A percentile compares a stretch with the other conserved stretches of the same genome.
These are phyloP conservation scores for Polyporus arcularius DNA, from an alignment of 768 basidiomycete species.

Conservation along the genomic window DNA sequence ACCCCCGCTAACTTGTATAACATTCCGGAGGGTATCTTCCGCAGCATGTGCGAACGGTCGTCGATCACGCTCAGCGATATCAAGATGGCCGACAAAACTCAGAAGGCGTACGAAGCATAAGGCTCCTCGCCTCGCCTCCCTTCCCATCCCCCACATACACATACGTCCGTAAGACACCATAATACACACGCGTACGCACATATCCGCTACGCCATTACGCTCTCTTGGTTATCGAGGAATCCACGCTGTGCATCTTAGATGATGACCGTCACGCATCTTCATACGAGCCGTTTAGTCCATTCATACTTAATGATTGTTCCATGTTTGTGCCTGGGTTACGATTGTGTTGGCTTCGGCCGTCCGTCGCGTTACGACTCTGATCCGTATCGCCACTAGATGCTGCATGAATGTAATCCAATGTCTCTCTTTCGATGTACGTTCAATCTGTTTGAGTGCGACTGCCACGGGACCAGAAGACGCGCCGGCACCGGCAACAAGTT, in stretches of 20 bases:
- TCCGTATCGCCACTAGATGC: no score
- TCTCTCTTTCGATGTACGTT: no score
- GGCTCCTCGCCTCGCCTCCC: background rate
- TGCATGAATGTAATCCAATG: no score
- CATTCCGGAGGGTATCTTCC: constrained; percentile 66
- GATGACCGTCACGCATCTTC: background rate
- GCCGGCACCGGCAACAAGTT: no score
- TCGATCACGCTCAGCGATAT: constrained; percentile 76
- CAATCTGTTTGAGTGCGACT: no score
- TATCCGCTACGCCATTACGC: background rate
- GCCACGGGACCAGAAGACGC: no score
- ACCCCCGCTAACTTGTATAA: constrained; percentile 69
- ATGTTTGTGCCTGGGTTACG: background rate
- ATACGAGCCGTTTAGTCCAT: background rate
- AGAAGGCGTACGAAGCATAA: constrained; percentile 9
- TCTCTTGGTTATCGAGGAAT: background rate
- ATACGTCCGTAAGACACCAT: background rate
- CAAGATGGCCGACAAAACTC: constrained; percentile 35
- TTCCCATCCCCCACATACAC: background rate
- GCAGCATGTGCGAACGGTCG: constrained; percentile 85
- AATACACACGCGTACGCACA: background rate
- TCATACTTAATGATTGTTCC: background rate
- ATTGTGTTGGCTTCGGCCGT: background rate
- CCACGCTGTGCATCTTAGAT: background rate
- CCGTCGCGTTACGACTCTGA: no score